Evolutionary conservation across 495 filamentous ascomycete species (phyloP).

Genomic region (Apiosordaria backusii): DNA sequence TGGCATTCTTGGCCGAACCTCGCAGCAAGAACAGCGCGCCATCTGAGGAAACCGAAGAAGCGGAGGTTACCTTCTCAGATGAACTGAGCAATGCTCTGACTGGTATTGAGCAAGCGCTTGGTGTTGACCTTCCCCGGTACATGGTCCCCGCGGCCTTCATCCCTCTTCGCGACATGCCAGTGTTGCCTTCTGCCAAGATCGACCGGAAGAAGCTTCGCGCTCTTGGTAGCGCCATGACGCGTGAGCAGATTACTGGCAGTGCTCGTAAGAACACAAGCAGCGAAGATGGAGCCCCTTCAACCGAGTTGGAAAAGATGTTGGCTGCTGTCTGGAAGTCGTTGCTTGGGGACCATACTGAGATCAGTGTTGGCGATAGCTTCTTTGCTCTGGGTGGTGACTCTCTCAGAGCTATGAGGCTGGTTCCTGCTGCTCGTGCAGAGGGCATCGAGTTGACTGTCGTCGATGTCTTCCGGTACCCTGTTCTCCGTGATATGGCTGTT

Average conservation of each 20-base stretch:
- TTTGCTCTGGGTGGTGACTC: conserved; percentile 34
- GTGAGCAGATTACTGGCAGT: conserved; percentile 15
- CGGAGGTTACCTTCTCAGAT: conserved; percentile 1
- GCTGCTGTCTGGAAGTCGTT: conserved; percentile 9
- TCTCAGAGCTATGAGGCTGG: conserved; percentile 32
- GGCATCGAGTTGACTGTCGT: conserved; percentile 25
- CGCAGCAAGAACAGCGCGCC: neutral
- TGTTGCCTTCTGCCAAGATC: conserved; percentile 47
- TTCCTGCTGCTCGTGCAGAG: conserved; percentile 18
- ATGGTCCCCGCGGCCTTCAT: conserved; percentile 52
- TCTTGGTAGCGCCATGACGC: conserved; percentile 21
- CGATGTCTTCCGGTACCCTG: conserved; percentile 21
- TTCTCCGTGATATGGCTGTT: conserved; percentile 23
- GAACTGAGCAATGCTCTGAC: conserved; percentile 8
- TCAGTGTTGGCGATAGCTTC: conserved; percentile 28
- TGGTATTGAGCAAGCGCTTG: conserved; percentile 15
- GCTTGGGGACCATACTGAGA: conserved; percentile 18
- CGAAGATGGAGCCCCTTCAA: neutral
- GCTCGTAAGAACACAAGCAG: conserved; percentile 1
- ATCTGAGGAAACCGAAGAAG: conserved; percentile 5
- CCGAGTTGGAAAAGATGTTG: conserved; percentile 13
- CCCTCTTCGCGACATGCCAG: conserved; percentile 32
- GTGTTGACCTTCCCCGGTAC: conserved; percentile 46
- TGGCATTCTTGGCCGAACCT: conserved; percentile 23
- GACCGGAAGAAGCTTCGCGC: conserved; percentile 43